These are phyloP conservation scores for Candida loeiensis DNA, from an alignment of 805 yeast genomes.

Conservation along the genomic window DNA sequence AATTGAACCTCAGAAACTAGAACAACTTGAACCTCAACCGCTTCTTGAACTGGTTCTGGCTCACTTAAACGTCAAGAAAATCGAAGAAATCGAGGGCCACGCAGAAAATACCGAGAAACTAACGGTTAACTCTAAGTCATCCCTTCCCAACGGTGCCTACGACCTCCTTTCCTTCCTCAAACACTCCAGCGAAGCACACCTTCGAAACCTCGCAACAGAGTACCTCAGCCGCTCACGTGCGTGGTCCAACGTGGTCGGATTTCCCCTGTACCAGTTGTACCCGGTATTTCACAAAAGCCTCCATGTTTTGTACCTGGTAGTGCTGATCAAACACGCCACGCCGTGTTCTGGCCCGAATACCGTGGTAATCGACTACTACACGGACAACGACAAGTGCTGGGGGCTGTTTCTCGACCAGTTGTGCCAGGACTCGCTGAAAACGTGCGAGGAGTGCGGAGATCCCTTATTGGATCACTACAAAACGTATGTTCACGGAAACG, in stretches of 20 bases:
- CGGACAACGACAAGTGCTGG: slow-evolving; percentile 85
- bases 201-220: slow-evolving; percentile 48
- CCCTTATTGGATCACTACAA: slow-evolving; percentile 69
- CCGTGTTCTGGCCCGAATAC: slow-evolving; percentile 91
- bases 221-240: slow-evolving; percentile 47
- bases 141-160: slow-evolving; percentile 35
- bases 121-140: no score
- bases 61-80: no score
- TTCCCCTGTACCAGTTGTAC: slow-evolving; percentile 37
- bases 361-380: slow-evolving; percentile 80
- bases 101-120: no score
- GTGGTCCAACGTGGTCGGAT: slow-evolving; percentile 38
- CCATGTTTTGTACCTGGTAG: slow-evolving; percentile 74
- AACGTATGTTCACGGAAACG: slow-evolving; percentile 84
- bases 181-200: slow-evolving; percentile 30
- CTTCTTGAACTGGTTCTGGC: no score
- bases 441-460: slow-evolving; percentile 81
- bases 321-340: slow-evolving; percentile 77
- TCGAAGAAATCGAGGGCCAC: no score
- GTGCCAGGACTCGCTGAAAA: slow-evolving; percentile 59
- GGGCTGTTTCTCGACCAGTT: slow-evolving; percentile 86
- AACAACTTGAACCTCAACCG: no score
- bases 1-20: no score
- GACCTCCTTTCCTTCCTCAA: slow-evolving; percentile 39
- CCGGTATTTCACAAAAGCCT: slow-evolving; percentile 69